Evolutionary conservation across 1,284 basidiomycete genomes (phyloP), one percentile per base, ranked within the genome.

Genomic region (Irpex lacteus): DNA sequence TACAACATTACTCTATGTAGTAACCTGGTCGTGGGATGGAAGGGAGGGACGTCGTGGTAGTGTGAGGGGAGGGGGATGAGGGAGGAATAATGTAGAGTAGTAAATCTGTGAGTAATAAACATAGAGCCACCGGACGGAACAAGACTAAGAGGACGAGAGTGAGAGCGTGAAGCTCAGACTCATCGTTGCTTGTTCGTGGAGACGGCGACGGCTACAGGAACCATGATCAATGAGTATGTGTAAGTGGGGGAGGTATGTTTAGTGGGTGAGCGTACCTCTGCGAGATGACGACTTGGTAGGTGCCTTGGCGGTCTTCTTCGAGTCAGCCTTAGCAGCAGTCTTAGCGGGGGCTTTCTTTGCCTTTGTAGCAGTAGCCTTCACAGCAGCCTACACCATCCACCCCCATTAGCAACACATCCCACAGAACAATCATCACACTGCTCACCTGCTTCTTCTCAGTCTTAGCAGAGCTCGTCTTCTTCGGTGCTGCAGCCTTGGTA

Each of bases 401-500:
- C 15, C 19, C 19, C 5, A 32, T 34, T 56, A 60, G 56, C 40
- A 56, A 57, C 71, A 70, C 36, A 70, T 69, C 37, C 65, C 50
- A 72, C 36, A 44, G 44, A 4, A 56, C n/a, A 21, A 3, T 37
- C 61, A 34, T 13, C 49, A 3, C 49, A 9, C 18, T 7, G 63
- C 69, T 38, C 37, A 71, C 77, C 74, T 81, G 82, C 63, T 75
- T 72, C 66, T 73, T 70, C 37, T 64, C 67, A 5, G 69, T 60
- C 69, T 68, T 71, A 19, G 70, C 70, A 13, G 69, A 67, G 67
- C 62, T 52, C 9, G 66, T 67, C 71, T 74, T 75, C 74, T 75
- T 75, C n/a, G 71, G 60, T 0, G 71, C 55, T 15, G 68, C 58
- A 1, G 71, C 59, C 65, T 71, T 72, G 18, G 69, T 80, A 67